phyloP scores from a whole-genome alignment of 2,329 filamentous ascomycete species.

The Aspergillus sp. region DNA sequence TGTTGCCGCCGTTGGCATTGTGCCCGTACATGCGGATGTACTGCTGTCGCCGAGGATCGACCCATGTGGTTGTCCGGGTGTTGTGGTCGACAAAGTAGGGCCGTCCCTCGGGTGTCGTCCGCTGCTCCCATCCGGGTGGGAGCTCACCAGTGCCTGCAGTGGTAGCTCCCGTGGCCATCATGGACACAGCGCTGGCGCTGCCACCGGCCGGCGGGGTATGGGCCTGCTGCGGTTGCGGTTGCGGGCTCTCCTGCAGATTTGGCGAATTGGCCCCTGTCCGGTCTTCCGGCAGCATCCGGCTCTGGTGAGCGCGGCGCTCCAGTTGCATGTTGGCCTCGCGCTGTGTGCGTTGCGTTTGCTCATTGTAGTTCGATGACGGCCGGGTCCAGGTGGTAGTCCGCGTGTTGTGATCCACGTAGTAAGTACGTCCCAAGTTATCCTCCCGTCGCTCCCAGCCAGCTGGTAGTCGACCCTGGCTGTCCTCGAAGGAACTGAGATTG shows the following conservation, averaged over 20 bases:
- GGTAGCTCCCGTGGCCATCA: constrained; percentile 94
- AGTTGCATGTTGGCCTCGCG: constrained; percentile 89
- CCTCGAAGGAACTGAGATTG: constrained; percentile 88
- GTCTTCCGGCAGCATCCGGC: constrained; percentile 92
- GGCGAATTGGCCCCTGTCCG: constrained; percentile 91
- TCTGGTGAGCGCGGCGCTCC: constrained; percentile 90
- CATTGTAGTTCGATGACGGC: constrained; percentile 75
- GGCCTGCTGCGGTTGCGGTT: constrained; percentile 37
- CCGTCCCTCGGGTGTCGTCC: constrained; percentile 90
- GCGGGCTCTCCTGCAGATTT: constrained; percentile 59
- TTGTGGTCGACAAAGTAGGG: constrained; percentile 99
- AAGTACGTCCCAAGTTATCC: constrained; percentile 91
- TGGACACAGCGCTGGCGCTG: constrained; percentile 64
- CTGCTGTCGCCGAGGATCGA: constrained; percentile 93
- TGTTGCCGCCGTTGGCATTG: constrained; percentile 71
- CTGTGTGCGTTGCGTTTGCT: constrained; percentile 73
- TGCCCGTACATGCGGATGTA: constrained; percentile 98
- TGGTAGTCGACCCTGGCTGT: constrained; percentile 88
- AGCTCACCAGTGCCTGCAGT: constrained; percentile 93
- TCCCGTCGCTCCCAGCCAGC: constrained; percentile 95
- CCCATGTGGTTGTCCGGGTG: constrained; percentile 96
- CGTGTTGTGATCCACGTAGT: constrained; percentile 98
- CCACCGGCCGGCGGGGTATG: constrained; percentile 48
- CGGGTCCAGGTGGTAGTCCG: constrained; percentile 95
- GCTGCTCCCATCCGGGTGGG: constrained; percentile 93